phyloP scores from a whole-genome alignment of 2,329 filamentous ascomycete species.

The Xylariaceae sp. region DNA sequence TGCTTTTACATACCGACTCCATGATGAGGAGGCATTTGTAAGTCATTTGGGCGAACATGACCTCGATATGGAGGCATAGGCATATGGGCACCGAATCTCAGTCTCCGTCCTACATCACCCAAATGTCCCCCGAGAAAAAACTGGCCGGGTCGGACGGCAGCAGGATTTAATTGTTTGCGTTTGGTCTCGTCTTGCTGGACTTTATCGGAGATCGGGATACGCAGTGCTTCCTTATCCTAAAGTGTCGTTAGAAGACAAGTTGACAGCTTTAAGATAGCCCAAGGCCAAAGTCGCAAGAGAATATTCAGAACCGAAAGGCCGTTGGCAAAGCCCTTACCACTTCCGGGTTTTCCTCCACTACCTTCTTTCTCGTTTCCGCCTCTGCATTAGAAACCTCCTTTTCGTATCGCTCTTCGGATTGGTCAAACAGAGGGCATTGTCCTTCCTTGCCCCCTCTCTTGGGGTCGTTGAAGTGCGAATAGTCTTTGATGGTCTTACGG shows the following conservation, averaged over 20 bases:
- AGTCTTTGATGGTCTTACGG: conserved; percentile 65
- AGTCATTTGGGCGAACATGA: not conserved
- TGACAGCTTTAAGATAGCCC: not conserved
- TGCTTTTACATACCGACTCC: conserved; percentile 3
- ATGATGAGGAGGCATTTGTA: not conserved
- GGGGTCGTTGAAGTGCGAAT: conserved; percentile 72
- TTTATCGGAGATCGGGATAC: conserved; percentile 63
- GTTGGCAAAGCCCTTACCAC: conserved; percentile 47
- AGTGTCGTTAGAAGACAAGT: conserved; percentile 20
- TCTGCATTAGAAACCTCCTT: conserved; percentile 69
- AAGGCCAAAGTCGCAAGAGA: too few species aligned
- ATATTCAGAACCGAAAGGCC: not conserved
- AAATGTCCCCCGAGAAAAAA: not conserved
- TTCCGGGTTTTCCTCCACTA: conserved; percentile 65
- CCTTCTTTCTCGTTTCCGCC: conserved; percentile 59
- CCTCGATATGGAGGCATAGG: too few species aligned
- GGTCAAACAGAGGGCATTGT: conserved; percentile 74
- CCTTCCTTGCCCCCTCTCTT: conserved; percentile 53
- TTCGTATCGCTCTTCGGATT: conserved; percentile 64
- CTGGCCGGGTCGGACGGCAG: not conserved
- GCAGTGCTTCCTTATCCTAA: conserved; percentile 58
- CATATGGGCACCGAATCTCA: not conserved
- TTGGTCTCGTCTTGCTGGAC: conserved; percentile 53
- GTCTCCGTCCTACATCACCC: not conserved
- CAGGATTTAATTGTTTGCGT: not conserved